Conservation (phyloP, 352 stramenopile species). For the Phytophthora brassicae region DNA sequence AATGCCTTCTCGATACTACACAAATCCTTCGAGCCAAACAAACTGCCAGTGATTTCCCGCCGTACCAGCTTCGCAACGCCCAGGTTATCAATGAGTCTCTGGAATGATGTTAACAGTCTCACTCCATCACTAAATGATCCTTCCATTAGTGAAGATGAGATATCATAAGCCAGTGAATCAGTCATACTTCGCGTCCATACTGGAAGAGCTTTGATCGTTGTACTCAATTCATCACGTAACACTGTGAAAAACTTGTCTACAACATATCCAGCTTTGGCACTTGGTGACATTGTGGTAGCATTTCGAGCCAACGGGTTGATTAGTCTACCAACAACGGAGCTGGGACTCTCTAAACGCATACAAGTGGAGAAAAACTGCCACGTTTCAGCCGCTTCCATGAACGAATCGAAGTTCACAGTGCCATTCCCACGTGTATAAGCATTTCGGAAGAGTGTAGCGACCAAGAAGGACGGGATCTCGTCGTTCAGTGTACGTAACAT, state of each 20-base stretch:
- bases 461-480: conserved; percentile 62
- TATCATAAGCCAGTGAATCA: conserved; percentile 53
- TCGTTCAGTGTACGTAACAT: conserved; percentile 87
- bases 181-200: conserved; percentile 62
- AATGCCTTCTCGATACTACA: conserved; percentile 70
- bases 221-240: conserved; percentile 44
- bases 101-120: conserved; percentile 55
- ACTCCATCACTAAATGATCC: conserved; percentile 50
- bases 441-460: conserved; percentile 66
- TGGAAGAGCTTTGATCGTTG: conserved; percentile 40
- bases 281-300: conserved; percentile 41
- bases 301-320: conserved; percentile 24
- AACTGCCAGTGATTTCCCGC: conserved; percentile 51
- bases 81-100: conserved; percentile 57
- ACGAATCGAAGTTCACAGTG: conserved; percentile 87
- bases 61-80: conserved; percentile 52
- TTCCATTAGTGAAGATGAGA: conserved; percentile 52
- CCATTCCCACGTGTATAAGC: conserved; percentile 69
- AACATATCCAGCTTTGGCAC: conserved; percentile 45
- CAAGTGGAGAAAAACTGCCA: conserved; percentile 88
- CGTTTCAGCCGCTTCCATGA: conserved; percentile 82
- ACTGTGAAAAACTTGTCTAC: conserved; percentile 61
- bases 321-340: conserved; percentile 40
- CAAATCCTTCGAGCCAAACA: conserved; percentile 61
- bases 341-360: conserved; percentile 75